Percentiles rank a stretch among this genome's conserved stretches.
Conservation (phyloP, 2,329 filamentous ascomycete species). For the Mycogone perniciosa region DNA sequence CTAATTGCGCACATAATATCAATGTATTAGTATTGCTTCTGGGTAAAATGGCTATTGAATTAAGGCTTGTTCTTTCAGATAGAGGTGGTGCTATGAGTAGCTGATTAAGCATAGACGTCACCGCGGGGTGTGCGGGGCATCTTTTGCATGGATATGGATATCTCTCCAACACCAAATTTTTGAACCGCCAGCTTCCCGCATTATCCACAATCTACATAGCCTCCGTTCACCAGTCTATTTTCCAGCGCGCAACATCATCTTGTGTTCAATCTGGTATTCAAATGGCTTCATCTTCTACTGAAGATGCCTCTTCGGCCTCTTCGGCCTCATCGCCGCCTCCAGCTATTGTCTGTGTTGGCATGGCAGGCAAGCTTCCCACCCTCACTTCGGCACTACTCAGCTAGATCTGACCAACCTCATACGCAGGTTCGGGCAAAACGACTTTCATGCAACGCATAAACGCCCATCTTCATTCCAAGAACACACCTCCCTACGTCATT, state of each 20-base stretch:
- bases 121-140: constrained; percentile 13
- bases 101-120: constrained; percentile 1
- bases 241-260: background rate
- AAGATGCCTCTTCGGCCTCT: constrained; percentile 20
- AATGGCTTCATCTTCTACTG: constrained; percentile 31
- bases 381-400: background rate
- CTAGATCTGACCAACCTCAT: background rate
- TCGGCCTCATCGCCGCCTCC: constrained; percentile 49
- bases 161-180: constrained; percentile 4
- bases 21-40: no score
- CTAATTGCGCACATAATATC: background rate
- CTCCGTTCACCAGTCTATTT: background rate
- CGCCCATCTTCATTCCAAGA: constrained; percentile 76
- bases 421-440: constrained; percentile 85
- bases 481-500: constrained; percentile 83
- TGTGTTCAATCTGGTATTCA: background rate
- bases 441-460: constrained; percentile 99
- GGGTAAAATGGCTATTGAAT: background rate
- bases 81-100: background rate
- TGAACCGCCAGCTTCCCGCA: constrained; percentile 1
- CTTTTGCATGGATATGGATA: constrained; percentile 5
- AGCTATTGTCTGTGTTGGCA: constrained; percentile 89
- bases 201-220: background rate
- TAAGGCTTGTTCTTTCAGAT: background rate
- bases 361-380: constrained; percentile 62